Base-by-base conservation (phyloP, 2,329 filamentous ascomycete species). In the Talaromyces verruculosus region DNA sequence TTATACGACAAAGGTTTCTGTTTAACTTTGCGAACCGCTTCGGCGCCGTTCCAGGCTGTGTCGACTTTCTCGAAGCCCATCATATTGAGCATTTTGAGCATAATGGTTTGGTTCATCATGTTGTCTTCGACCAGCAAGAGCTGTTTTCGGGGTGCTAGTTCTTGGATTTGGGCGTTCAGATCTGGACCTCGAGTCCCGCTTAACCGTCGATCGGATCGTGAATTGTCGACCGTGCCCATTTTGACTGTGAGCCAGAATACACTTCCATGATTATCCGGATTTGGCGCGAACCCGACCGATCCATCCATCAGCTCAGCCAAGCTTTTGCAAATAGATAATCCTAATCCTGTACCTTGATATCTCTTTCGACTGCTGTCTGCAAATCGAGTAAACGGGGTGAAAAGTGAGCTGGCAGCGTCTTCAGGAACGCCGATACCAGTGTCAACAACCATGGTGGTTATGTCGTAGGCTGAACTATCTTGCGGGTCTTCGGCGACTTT, bases 241-340 rank as follows among this genome's bases (percentile, higher is more conserved):
- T 76, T 77, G 1, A 79, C 78, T 0, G 80, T 83, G 66, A 86
- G 82, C 83, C 82, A 85, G 68, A 85, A 85, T 1, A 83, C 69
- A 69, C 83, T 85, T 7, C 84, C 84, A 1, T 72, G 73, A 2
- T 77, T 76, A 13, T 81, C 77, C 0, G 79, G 78, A 61, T 86
- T 85, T 0, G 74, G 69, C 25, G 69, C 70, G 57, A 79, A 84
- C 4, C 82, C 82, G 19, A 85, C 80, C 2, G 80, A 73, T 1
- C 86, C 86, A 25, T 83, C 83, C 84, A 87, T 86, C 28, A 86
- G 77, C 70, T 85, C 83, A 0, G 81, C 82, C 11, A 87, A 72
- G 63, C 81, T 84, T 70, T 86, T 87, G 68, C 84, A 85, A 43
- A 87, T 87, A 10, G 84, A 84, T 2, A 87, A 74, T 1, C 85